These are phyloP conservation scores for Chaetomium sp. DNA, from an alignment of 2,329 filamentous ascomycete species.

Conservation along the genomic window DNA sequence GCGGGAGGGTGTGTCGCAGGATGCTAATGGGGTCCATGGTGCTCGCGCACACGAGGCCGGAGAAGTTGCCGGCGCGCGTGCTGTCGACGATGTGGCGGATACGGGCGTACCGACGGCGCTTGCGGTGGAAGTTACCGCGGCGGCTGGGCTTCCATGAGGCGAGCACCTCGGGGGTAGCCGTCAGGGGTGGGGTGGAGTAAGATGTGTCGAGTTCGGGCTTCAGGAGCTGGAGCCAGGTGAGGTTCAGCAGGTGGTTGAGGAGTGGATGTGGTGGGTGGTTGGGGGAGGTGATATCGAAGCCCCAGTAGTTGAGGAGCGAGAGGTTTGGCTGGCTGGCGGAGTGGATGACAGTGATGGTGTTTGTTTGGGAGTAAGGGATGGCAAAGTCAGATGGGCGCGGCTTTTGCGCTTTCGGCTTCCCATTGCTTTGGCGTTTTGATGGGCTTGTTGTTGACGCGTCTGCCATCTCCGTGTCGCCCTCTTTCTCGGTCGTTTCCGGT, in stretches of 20 bases:
- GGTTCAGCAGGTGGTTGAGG: constrained; percentile 68
- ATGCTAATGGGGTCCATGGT: constrained; percentile 75
- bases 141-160: constrained; percentile 72
- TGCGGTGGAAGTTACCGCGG: constrained; percentile 79
- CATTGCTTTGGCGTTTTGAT: constrained; percentile 3
- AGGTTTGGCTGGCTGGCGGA: constrained; percentile 82
- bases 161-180: constrained; percentile 54
- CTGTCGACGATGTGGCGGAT: constrained; percentile 67
- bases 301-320: constrained; percentile 80
- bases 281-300: constrained; percentile 66
- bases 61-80: constrained; percentile 68
- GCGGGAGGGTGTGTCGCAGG: constrained; percentile 66
- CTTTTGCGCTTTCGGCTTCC: constrained; percentile 23
- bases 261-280: constrained; percentile 68
- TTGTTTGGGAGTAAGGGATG: constrained; percentile 61
- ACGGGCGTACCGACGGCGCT: constrained; percentile 74
- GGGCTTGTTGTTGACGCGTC: constrained; percentile 8
- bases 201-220: constrained; percentile 67
- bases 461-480: constrained; percentile 19
- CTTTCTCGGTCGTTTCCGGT: neutral
- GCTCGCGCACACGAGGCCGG: constrained; percentile 75
- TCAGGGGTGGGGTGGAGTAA: constrained; percentile 60
- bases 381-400: constrained; percentile 44
- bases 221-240: constrained; percentile 90
- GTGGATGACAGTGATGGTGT: constrained; percentile 76